Evolutionary conservation across 2,329 filamentous ascomycete species (phyloP), one percentile per base, ranked within the genome.

Genomic region (Paecilomyces sp.): DNA sequence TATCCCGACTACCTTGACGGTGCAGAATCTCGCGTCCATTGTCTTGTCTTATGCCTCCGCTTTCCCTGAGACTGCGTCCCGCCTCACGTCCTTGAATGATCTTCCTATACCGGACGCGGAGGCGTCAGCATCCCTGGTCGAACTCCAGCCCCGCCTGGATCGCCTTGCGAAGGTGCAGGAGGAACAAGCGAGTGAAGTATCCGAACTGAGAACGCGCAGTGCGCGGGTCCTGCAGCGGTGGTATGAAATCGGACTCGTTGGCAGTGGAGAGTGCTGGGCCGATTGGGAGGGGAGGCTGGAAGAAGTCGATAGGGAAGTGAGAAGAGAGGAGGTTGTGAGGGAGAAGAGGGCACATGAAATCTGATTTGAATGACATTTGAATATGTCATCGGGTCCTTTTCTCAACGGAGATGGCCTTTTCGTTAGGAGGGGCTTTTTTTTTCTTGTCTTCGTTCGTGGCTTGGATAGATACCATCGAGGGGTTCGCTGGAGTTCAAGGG

Each of bases 191-290:
- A 63, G 60, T 12, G 69, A 75, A 34, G 70, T 80, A 12, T 74
- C 73, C 6, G 75, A 76, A 57, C 60, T 81, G 57, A 68, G 77
- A 34, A 67, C 74, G 9, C 72, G 76, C 12, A 79, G 76, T 57
- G 78, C 77, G 28, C 72, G 73, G 63, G 77, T 83, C 25, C 75
- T 91, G 61, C 82, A 87, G 64, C 75, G 79, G 36, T 95, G 91
- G 88, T 92, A 93, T 74, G 87, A 92, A 71, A 78, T 84, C 25
- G 85, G 86, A 3, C 80, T 94, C 52, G 77, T 96, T 55, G 82
- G 83, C 11, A 85, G 85, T 65, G 88, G 88, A 0, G 83, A 86
- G 65, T 83, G 83, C 60, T 87, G 91, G 77, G 88, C 88, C 24
- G 85, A 88, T 57, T 85, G 88, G 69, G 89, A 95, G 74, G 81